Base-by-base conservation (phyloP, 1,139 yeast genomes). In the Sugiyamaella grinbergsii region DNA sequence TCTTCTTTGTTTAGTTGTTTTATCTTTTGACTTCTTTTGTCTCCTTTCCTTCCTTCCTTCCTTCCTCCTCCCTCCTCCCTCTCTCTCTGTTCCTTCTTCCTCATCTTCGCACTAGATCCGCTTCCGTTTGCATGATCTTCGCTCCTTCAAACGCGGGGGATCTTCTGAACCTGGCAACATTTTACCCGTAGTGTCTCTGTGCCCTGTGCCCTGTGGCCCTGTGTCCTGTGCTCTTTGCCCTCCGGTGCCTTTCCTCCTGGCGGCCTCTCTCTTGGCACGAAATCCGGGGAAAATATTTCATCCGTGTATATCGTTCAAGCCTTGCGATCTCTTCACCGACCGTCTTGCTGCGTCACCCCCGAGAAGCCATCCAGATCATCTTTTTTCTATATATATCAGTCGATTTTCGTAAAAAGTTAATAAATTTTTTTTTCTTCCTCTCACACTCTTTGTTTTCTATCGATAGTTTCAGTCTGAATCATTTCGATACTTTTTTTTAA, bases 241-340 rank as follows among this genome's bases (percentile, higher is more conserved):
- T n/a, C n/a, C n/a, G n/a, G n/a, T n/a, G n/a, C n/a, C n/a, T 13
- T 29, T 10, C 16, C 33, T 16, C 33, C 33, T n/a, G n/a, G n/a
- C n/a, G n/a, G n/a, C n/a, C 33, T 16, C 13, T 29, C 33, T 29
- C 33, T 13, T 11, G 5, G 5, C 19, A 41, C 20, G 36, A 23
- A 41, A 41, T 41, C 45, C 45, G 45, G 45, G 45, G 45, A 41
- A 41, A 41, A 13, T 40, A 40, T 40, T 40, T 28, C 43, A 26
- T 40, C 43, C 34, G 43, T 28, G 10, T 28, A 8, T 23, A 23
- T 10, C 11, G 44, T 41, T 26, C 10, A 13, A 26, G 10, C 31
- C n/a, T 26, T 29, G 34, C 36, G 22, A 15, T 24, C 3, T 15
- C 36, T 34, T 19, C 39, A 16, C 23, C 39, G 20, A 16, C 15